phyloP scores from a whole-genome alignment of 345 rosid genomes.

The Cardamine chenopodiifolia region DNA sequence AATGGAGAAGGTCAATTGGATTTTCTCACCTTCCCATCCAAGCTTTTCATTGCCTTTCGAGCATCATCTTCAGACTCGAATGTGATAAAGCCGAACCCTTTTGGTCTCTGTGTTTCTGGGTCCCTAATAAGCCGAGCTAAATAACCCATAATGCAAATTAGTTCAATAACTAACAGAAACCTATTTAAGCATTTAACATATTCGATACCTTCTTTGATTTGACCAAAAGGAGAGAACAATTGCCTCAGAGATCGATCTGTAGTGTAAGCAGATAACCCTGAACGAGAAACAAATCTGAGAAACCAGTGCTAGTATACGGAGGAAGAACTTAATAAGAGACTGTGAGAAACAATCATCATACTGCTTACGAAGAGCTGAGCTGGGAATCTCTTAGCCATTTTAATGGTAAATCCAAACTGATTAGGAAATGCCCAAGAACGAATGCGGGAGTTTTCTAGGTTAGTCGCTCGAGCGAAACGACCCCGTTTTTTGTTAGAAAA shows the following conservation, averaged over 20 bases:
- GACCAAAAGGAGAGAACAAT: conserved; percentile 65
- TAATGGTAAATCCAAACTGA: too few species aligned
- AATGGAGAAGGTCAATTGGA: background rate
- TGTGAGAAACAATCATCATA: conserved; percentile 39
- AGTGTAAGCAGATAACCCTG: conserved; percentile 62
- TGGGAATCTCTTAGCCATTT: conserved; percentile 51
- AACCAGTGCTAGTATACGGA: conserved; percentile 25
- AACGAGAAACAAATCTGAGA: conserved; percentile 35
- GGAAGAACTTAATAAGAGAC: conserved; percentile 39
- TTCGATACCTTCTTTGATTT: conserved; percentile 55
- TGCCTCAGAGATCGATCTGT: conserved; percentile 48
- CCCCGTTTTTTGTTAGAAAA: background rate
- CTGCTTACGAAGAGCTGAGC: conserved; percentile 60
- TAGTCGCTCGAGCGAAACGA: background rate
- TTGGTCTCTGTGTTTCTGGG: conserved; percentile 59
- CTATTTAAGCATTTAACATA: conserved; percentile 31
- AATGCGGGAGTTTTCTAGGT: background rate
- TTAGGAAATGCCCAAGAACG: too few species aligned
- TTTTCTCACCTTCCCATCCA: conserved; percentile 63
- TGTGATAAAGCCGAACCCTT: conserved; percentile 73
- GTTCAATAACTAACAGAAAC: conserved; percentile 35
- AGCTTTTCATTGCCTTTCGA: conserved; percentile 57
- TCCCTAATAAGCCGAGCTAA: conserved; percentile 58
- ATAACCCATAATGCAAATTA: background rate
- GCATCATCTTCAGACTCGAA: conserved; percentile 63